Evolutionary conservation across 2,329 filamentous ascomycete genomes (phyloP).

Genomic region (Phialophora expanda): DNA sequence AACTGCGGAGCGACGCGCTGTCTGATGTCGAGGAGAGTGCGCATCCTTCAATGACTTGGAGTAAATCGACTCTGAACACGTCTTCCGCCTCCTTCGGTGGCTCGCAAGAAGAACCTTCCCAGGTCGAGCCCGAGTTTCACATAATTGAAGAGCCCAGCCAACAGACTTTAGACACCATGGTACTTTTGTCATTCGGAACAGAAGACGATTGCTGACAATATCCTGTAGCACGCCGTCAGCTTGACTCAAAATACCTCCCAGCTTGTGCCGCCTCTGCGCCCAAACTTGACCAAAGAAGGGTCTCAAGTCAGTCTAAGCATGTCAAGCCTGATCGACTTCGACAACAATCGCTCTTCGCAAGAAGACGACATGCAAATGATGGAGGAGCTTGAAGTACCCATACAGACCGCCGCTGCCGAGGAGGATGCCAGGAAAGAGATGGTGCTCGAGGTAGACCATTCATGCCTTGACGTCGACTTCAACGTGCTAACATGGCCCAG

Average conservation of each 20-base stretch:
- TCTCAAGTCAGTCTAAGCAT: constrained; percentile 39
- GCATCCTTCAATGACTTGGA: constrained; percentile 18
- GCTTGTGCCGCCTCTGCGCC: constrained; percentile 25
- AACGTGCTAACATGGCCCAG: constrained; percentile 17
- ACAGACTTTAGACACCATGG: constrained; percentile 38
- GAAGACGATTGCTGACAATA: neutral
- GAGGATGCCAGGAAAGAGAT: constrained; percentile 35
- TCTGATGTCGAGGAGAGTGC: constrained; percentile 16
- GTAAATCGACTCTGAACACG: constrained; percentile 29
- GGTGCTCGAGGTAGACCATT: constrained; percentile 31
- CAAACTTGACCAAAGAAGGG: constrained; percentile 28
- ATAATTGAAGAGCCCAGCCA: constrained; percentile 40
- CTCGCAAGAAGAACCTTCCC: constrained; percentile 33
- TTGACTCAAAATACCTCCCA: constrained; percentile 36
- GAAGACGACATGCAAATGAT: constrained; percentile 37
- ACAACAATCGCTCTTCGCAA: constrained; percentile 33
- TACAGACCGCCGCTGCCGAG: constrained; percentile 40
- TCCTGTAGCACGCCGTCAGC: constrained; percentile 31
- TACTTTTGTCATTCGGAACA: constrained; percentile 8
- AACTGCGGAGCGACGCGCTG: constrained; percentile 29
- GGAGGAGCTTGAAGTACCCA: constrained; percentile 42
- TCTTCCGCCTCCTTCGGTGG: constrained; percentile 31
- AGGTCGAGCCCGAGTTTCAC: constrained; percentile 37
- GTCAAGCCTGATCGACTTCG: constrained; percentile 40
- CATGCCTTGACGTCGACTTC: neutral